A percentile compares a stretch with the other conserved stretches of the same genome.
phyloP scores from a whole-genome alignment of 2,329 filamentous ascomycete species.

The Blastomyces emzantsi region DNA sequence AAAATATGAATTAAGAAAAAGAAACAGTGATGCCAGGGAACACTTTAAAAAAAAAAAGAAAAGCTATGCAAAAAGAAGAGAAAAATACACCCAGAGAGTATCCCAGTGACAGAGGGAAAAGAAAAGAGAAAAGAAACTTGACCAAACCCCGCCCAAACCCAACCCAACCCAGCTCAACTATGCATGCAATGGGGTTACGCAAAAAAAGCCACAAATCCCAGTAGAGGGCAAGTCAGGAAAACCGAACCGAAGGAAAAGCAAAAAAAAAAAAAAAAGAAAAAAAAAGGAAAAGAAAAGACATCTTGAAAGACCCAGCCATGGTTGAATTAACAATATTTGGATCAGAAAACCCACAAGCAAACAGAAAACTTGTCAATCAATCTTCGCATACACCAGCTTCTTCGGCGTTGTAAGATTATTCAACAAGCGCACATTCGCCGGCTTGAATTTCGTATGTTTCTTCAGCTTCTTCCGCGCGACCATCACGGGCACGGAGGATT shows the following conservation, averaged over 20 bases:
- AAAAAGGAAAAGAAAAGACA: background rate
- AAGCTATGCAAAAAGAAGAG: background rate
- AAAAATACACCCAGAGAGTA: background rate
- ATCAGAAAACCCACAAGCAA: background rate
- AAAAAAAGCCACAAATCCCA: background rate
- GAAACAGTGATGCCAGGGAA: too few relatives aligned
- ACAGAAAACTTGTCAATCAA: constrained; percentile 46
- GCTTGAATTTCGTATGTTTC: constrained; percentile 76
- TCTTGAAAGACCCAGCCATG: background rate
- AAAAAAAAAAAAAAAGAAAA: background rate
- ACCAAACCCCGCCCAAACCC: background rate
- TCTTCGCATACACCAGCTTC: constrained; percentile 61
- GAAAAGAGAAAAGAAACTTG: background rate
- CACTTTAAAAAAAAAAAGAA: background rate
- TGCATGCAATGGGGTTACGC: background rate
- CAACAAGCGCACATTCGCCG: constrained; percentile 60
- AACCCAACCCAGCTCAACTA: background rate
- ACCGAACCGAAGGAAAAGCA: background rate
- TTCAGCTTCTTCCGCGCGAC: constrained; percentile 83
- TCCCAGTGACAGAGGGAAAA: background rate
- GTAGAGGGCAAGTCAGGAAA: background rate
- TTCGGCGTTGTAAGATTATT: constrained; percentile 72
- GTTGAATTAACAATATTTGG: too few relatives aligned
- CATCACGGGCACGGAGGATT: constrained; percentile 96
- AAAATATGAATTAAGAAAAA: background rate